phyloP scores from a whole-genome alignment of 257 asterid species.

The Primulina tabacum region DNA sequence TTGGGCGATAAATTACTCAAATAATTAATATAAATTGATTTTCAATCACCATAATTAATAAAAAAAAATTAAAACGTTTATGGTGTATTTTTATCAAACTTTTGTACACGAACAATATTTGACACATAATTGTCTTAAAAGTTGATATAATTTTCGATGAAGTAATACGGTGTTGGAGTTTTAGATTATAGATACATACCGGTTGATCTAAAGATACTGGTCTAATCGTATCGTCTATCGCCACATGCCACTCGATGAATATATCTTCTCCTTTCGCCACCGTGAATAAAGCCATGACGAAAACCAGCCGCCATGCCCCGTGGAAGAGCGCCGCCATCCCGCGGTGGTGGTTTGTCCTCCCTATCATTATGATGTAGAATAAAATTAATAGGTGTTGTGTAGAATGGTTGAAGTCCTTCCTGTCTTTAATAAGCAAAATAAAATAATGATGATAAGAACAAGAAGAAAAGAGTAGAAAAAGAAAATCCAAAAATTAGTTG shows the following conservation, averaged over 20 bases:
- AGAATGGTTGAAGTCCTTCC: neutral
- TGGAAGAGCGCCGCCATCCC: conserved; percentile 34
- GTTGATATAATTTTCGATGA: too few relatives aligned
- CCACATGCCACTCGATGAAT: conserved; percentile 55
- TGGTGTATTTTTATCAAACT: too few relatives aligned
- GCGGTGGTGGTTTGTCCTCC: conserved; percentile 14
- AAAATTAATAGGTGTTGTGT: neutral
- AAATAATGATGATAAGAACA: neutral
- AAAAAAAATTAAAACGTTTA: too few relatives aligned
- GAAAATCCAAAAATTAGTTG: too few relatives aligned
- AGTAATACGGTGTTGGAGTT: neutral
- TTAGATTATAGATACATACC: conserved; percentile 26
- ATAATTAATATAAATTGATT: too few relatives aligned
- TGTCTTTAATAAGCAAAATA: too few relatives aligned
- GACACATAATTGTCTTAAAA: too few relatives aligned
- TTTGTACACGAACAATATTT: too few relatives aligned
- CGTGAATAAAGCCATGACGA: conserved; percentile 25
- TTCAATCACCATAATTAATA: too few relatives aligned
- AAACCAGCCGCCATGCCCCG: conserved; percentile 29
- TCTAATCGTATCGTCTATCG: conserved; percentile 30
- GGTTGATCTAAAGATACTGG: conserved; percentile 46
- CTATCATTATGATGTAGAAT: neutral
- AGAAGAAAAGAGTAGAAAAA: neutral
- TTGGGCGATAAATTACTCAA: too few relatives aligned
- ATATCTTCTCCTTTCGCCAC: conserved; percentile 39